Evolutionary conservation across 2,329 filamentous ascomycete genomes (phyloP).

Genomic region (Sporothrix brunneoviolacea): DNA sequence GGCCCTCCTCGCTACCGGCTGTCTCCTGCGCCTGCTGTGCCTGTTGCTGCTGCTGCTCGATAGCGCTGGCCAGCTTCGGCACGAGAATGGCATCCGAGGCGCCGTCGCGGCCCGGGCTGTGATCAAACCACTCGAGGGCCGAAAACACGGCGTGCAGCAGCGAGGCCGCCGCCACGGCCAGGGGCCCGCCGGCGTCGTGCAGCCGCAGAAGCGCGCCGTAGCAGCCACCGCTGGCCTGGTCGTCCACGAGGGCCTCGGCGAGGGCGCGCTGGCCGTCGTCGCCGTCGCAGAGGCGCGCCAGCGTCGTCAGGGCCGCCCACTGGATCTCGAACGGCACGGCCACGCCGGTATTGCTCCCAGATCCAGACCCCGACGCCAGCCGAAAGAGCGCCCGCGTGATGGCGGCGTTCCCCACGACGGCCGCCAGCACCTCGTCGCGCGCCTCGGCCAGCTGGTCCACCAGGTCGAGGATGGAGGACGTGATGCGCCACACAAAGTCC

Average conservation of each 20-base stretch:
- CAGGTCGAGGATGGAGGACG: conserved; percentile 46
- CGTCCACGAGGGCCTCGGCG: conserved; percentile 47
- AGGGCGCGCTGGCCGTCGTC: conserved; percentile 44
- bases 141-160: conserved; percentile 58
- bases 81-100: conserved; percentile 46
- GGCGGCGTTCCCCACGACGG: conserved; percentile 42
- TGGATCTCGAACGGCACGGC: conserved; percentile 35
- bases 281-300: conserved; percentile 53
- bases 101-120: conserved; percentile 40
- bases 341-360: background rate
- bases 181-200: conserved; percentile 39
- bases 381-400: conserved; percentile 50
- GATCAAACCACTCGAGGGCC: conserved; percentile 46
- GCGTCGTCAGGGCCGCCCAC: conserved; percentile 46
- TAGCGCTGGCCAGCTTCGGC: conserved; percentile 34
- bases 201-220: conserved; percentile 45
- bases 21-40: conserved; percentile 4
- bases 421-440: conserved; percentile 52
- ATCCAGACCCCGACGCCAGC: conserved; percentile 41
- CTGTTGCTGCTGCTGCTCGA: conserved; percentile 32
- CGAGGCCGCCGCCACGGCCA: conserved; percentile 51
- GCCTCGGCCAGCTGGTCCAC: conserved; percentile 50
- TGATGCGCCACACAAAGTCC: conserved; percentile 46
- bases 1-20: background rate
- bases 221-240: conserved; percentile 32